Evolutionary conservation across 306 rosid species (phyloP).

Genomic region (Erythrophleum fordii): DNA sequence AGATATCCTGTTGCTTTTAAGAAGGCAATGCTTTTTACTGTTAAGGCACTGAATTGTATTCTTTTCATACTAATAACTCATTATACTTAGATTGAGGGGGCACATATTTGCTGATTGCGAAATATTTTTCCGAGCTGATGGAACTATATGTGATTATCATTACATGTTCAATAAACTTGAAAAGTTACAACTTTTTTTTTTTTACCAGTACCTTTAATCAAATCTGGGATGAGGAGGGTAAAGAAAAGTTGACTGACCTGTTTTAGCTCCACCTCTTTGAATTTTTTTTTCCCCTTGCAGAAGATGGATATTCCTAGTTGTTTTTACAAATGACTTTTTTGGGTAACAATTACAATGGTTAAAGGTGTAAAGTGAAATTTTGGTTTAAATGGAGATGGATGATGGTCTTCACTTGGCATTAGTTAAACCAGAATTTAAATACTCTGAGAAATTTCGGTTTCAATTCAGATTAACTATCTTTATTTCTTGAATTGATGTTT

Average conservation of each 20-base stretch:
- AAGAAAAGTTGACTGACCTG: conserved; percentile 15
- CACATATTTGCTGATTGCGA: conserved; percentile 15
- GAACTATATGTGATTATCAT: not conserved
- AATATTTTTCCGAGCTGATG: not conserved
- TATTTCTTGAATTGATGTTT: conserved; percentile 1
- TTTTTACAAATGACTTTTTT: conserved; percentile 13
- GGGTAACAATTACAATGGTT: not conserved
- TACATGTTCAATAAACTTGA: conserved; percentile 2
- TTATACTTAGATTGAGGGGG: not conserved
- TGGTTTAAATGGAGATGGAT: conserved; percentile 26
- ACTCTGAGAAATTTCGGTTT: not conserved
- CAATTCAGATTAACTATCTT: not conserved
- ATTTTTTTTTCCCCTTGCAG: not conserved
- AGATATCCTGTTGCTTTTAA: not conserved
- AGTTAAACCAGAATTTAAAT: not conserved
- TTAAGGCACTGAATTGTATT: not conserved
- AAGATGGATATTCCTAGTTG: conserved; percentile 21
- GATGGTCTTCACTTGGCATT: not conserved
- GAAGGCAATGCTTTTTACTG: not conserved
- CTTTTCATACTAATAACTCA: conserved; percentile 3
- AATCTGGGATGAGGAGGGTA: conserved; percentile 14
- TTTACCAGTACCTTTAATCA: conserved; percentile 5
- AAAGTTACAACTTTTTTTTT: not conserved
- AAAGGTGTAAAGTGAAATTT: not conserved
- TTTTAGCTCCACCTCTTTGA: not conserved